These are phyloP conservation scores for Teratosphaeria gauchensis DNA, from an alignment of 2,329 filamentous ascomycete genomes.

Conservation along the genomic window DNA sequence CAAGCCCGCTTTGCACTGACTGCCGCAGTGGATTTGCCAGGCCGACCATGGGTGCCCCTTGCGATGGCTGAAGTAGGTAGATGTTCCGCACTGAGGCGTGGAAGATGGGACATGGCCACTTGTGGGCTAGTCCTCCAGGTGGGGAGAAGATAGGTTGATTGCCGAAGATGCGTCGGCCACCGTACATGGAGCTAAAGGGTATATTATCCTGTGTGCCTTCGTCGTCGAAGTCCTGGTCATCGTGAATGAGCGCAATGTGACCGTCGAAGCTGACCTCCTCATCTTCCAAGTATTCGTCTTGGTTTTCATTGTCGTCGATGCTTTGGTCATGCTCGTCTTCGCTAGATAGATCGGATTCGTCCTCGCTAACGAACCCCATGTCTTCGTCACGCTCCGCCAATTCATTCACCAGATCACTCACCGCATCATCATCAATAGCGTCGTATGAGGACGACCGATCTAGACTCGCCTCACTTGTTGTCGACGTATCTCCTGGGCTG, in stretches of 20 bases:
- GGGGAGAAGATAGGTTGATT: constrained; percentile 19
- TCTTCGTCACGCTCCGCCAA: background rate
- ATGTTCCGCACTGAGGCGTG: constrained; percentile 33
- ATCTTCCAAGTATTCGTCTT: background rate
- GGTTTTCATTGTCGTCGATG: background rate
- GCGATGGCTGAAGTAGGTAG: constrained; percentile 32
- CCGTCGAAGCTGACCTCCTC: background rate
- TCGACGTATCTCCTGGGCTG: background rate
- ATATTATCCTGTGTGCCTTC: constrained; percentile 19
- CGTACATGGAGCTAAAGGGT: constrained; percentile 16
- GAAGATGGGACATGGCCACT: constrained; percentile 32
- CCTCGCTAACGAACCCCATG: background rate
- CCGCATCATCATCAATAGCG: background rate
- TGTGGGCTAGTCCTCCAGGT: constrained; percentile 17
- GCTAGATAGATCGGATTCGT: background rate
- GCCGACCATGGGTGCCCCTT: constrained; percentile 23
- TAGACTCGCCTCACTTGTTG: background rate
- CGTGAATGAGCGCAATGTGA: background rate
- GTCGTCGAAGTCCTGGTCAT: constrained; percentile 12
- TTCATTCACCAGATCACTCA: background rate
- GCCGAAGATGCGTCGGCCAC: constrained; percentile 16
- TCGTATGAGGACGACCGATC: background rate
- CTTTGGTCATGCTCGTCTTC: background rate
- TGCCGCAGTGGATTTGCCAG: constrained; percentile 29
- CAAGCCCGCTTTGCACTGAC: constrained; percentile 18